These are phyloP conservation scores for Inonotus hispidus DNA, from an alignment of 1,284 basidiomycete species.

Conservation along the genomic window DNA sequence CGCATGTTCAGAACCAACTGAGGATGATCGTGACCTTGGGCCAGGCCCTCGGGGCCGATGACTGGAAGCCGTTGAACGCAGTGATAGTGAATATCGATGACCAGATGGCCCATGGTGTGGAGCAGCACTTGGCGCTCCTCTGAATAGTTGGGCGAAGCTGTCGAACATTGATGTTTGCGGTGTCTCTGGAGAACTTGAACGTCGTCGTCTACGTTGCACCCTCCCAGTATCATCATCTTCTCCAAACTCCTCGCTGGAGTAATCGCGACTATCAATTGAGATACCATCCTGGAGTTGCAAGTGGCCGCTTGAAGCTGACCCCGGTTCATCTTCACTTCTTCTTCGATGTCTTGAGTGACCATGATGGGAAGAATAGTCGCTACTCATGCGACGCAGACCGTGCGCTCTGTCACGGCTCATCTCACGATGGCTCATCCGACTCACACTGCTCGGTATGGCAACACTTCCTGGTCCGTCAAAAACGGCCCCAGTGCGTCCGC, in stretches of 20 bases:
- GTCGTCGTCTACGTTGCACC: conserved; percentile 8
- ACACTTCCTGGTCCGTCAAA: conserved; percentile 72
- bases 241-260: conserved; percentile 23
- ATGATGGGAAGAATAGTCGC: conserved; percentile 37
- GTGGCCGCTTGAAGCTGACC: conserved; percentile 5
- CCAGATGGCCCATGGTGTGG: conserved; percentile 32
- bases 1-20: conserved; percentile 53
- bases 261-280: conserved; percentile 7
- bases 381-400: conserved; percentile 38
- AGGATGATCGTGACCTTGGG: conserved; percentile 38
- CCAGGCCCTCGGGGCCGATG: conserved; percentile 45
- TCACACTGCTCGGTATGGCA: conserved; percentile 69
- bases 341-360: conserved; percentile 26
- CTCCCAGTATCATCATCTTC: conserved; percentile 19
- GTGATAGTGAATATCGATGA: conserved; percentile 50
- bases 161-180: conserved; percentile 51
- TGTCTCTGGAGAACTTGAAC: conserved; percentile 18
- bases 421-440: conserved; percentile 66
- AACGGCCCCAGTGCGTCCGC: conserved; percentile 45
- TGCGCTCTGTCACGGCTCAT: conserved; percentile 28
- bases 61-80: conserved; percentile 48
- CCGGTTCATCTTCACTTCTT: conserved; percentile 23
- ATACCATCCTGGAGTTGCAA: conserved; percentile 2
- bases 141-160: conserved; percentile 65
- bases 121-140: conserved; percentile 37